Base-by-base conservation (phyloP, 2,329 filamentous ascomycete species). In the Botrytis cinerea region DNA sequence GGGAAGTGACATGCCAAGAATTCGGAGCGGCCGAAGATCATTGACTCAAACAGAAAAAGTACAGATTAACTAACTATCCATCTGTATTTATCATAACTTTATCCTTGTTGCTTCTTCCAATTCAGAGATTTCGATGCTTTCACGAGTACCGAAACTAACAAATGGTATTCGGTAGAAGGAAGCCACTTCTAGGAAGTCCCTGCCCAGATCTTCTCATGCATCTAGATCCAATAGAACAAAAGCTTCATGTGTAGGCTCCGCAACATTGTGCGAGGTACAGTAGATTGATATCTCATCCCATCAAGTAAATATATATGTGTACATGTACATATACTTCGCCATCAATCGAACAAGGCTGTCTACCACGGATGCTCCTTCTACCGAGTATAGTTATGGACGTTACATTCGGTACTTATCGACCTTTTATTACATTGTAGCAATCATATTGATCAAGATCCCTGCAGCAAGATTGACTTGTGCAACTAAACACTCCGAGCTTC, bases 361-460 rank as follows among this genome's bases (percentile, higher is more conserved):
- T 43, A 57, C 22, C 46, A 28, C 32, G 16, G 5, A 51, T 51
- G 32, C 25, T 66, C 20, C 28, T 51, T 51, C 20, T 22, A 54
- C 35, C 35, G 35, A n/a, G 22, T 4, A 28, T 3, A 20, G 8
- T 38, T 1, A 38, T 38, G 8, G 16, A 68, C 22, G 32, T 68
- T 43, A 40, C 64, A 57, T 54, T 54, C 64, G 46, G 64, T 54
- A 68, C 64, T 54, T 38, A 67, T 38, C 32, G 20, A 51, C 45
- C 60, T 43, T 32, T 45, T n/a, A n/a, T 40, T 2, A 40, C 25
- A 28, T 38, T 9, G 63, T 32, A 51, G 45, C 45, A 67, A 67
- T 38, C 22, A 51, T 25, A 40, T 54, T 43, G 8, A 54, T 68
- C 38, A 25, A 54, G 35, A 14, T 48, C 48, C 66, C n/a, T 57